phyloP scores from a whole-genome alignment of 2,329 filamentous ascomycete genomes.

The Aspergillus fijiensis region DNA sequence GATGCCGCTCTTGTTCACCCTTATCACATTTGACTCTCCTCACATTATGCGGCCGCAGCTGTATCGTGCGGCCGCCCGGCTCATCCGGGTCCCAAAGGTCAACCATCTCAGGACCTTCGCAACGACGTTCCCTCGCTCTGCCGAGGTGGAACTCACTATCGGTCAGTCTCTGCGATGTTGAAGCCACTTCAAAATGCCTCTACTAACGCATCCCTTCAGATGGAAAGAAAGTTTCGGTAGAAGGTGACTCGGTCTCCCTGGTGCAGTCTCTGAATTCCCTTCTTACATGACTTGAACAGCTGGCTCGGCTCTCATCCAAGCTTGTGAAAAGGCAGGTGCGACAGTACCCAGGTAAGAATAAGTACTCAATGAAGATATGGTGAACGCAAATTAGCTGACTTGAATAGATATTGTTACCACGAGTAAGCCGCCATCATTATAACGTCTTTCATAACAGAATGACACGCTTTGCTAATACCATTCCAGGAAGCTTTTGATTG shows the following conservation, averaged over 20 bases:
- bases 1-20: slow-evolving; percentile 16
- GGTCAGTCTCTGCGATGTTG: slow-evolving; percentile 55
- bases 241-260: slow-evolving; percentile 62
- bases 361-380: neutral
- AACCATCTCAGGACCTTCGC: slow-evolving; percentile 75
- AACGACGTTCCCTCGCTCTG: slow-evolving; percentile 72
- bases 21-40: slow-evolving; percentile 16
- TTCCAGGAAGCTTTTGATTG: slow-evolving; percentile 90
- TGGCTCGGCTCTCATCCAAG: slow-evolving; percentile 95
- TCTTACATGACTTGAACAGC: slow-evolving; percentile 55
- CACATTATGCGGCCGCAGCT: slow-evolving; percentile 64
- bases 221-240: slow-evolving; percentile 96
- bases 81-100: slow-evolving; percentile 52
- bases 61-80: slow-evolving; percentile 60
- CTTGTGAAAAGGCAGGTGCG: slow-evolving; percentile 94
- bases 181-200: slow-evolving; percentile 57
- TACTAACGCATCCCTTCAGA: slow-evolving; percentile 57
- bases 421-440: slow-evolving; percentile 61
- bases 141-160: slow-evolving; percentile 96
- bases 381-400: slow-evolving; percentile 33
- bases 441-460: neutral
- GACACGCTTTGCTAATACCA: slow-evolving; percentile 24
- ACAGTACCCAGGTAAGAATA: slow-evolving; percentile 77
- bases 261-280: slow-evolving; percentile 11
- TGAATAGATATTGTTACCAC: slow-evolving; percentile 89